Conservation (phyloP, 768 basidiomycete species). For the Tylopilus felleus region DNA sequence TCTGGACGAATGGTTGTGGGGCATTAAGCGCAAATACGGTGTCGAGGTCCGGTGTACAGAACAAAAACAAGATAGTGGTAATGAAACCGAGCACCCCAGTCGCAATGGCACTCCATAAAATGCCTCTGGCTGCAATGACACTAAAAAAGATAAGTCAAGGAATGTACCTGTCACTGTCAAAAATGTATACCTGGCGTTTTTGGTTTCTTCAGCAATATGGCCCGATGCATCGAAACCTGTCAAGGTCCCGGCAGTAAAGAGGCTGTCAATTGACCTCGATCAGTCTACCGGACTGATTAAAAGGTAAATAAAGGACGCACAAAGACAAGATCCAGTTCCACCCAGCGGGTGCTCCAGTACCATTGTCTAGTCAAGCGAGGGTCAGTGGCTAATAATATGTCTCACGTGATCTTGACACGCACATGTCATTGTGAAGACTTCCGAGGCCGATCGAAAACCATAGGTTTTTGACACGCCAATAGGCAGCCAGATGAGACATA, state of each 20-base stretch:
- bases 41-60: constrained; percentile 79
- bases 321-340: constrained; percentile 94
- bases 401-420: constrained; percentile 36
- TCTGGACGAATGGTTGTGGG: constrained; percentile 88
- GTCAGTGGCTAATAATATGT: background rate
- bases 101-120: constrained; percentile 71
- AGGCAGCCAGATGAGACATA: constrained; percentile 89
- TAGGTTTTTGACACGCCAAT: constrained; percentile 88
- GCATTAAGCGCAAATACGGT: constrained; percentile 71
- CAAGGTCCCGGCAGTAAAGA: constrained; percentile 84
- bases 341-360: constrained; percentile 78
- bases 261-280: constrained; percentile 53
- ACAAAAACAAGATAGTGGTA: constrained; percentile 77
- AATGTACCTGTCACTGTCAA: background rate
- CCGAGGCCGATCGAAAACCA: constrained; percentile 79
- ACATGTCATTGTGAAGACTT: constrained; percentile 84
- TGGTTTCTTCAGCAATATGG: constrained; percentile 86
- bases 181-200: constrained; percentile 58
- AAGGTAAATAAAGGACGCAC: constrained; percentile 38
- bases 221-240: constrained; percentile 91
- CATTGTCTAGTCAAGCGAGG: constrained; percentile 58
- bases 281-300: background rate
- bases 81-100: constrained; percentile 79
- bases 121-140: constrained; percentile 77
- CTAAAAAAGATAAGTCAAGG: constrained; percentile 33